These are phyloP conservation scores for Gracilaria gracilis DNA, from an alignment of 23 red algal species.

Conservation along the genomic window DNA sequence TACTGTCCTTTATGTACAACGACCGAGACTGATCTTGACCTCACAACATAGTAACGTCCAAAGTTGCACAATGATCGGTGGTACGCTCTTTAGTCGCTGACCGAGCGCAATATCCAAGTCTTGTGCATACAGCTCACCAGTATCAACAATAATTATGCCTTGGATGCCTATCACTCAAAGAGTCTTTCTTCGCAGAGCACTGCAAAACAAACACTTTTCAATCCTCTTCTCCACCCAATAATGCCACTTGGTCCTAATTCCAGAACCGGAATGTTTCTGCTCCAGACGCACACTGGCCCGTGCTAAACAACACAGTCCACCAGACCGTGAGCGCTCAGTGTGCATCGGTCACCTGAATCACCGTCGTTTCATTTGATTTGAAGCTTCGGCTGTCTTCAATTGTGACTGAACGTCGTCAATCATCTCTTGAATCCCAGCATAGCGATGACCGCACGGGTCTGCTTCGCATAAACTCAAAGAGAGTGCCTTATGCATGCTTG, in stretches of 20 bases:
- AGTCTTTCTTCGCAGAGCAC: neutral
- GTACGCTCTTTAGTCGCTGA: neutral
- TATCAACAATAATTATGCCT: neutral
- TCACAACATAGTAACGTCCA: too few species aligned
- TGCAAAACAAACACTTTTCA: neutral
- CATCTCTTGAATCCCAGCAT: neutral
- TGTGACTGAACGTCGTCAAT: neutral
- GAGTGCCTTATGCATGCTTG: neutral
- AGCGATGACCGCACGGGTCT: neutral
- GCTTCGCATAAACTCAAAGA: neutral
- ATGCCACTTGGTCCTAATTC: neutral
- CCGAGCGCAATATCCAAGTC: constrained; percentile 3
- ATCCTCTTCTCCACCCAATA: neutral
- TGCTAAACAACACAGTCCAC: too few species aligned
- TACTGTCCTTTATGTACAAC: too few species aligned
- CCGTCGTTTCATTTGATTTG: neutral
- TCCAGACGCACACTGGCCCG: neutral
- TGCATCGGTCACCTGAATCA: neutral
- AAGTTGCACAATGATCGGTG: neutral
- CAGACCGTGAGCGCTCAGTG: neutral
- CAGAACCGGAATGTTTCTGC: too few species aligned
- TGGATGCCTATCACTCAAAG: neutral
- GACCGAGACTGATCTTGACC: too few species aligned
- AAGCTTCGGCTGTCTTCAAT: neutral
- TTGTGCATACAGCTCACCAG: neutral